Evolutionary conservation across 2,329 filamentous ascomycete species (phyloP).

Genomic region (Colletotrichum spinosum): DNA sequence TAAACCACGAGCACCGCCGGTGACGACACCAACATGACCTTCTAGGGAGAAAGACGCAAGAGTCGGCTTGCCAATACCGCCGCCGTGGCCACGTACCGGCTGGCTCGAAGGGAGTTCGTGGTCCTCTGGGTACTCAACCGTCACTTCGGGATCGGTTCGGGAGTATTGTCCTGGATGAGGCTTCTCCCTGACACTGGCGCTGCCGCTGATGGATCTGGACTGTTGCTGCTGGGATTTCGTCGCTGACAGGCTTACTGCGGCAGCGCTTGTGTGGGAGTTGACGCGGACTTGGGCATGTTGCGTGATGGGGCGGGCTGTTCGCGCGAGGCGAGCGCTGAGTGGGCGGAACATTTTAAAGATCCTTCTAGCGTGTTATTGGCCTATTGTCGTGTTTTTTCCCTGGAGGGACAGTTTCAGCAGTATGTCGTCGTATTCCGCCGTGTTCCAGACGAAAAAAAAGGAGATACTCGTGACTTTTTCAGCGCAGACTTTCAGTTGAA

Average conservation of each 20-base stretch:
- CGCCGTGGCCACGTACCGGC: conserved; percentile 80
- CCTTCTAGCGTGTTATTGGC: not conserved
- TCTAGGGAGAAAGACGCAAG: conserved; percentile 89
- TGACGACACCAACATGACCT: conserved; percentile 85
- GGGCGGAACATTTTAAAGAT: conserved; percentile 35
- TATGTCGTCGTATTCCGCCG: not conserved
- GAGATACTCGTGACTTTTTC: not conserved
- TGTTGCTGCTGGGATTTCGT: conserved; percentile 33
- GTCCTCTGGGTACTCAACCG: conserved; percentile 82
- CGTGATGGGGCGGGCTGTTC: conserved; percentile 28
- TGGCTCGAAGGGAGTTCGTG: conserved; percentile 76
- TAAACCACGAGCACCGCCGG: conserved; percentile 88
- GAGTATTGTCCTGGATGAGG: conserved; percentile 72
- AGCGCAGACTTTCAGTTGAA: conserved; percentile 5
- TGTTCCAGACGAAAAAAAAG: not conserved
- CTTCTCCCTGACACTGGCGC: conserved; percentile 50
- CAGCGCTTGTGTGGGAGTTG: conserved; percentile 35
- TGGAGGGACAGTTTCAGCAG: not conserved
- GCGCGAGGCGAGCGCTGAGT: conserved; percentile 34
- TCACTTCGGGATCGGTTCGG: conserved; percentile 82
- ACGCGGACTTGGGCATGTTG: conserved; percentile 19
- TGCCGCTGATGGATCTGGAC: conserved; percentile 45
- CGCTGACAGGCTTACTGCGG: conserved; percentile 37
- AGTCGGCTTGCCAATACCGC: conserved; percentile 86
- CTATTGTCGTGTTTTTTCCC: not conserved